These are phyloP conservation scores for Senna tora DNA, from an alignment of 306 rosid genomes.

Conservation along the genomic window DNA sequence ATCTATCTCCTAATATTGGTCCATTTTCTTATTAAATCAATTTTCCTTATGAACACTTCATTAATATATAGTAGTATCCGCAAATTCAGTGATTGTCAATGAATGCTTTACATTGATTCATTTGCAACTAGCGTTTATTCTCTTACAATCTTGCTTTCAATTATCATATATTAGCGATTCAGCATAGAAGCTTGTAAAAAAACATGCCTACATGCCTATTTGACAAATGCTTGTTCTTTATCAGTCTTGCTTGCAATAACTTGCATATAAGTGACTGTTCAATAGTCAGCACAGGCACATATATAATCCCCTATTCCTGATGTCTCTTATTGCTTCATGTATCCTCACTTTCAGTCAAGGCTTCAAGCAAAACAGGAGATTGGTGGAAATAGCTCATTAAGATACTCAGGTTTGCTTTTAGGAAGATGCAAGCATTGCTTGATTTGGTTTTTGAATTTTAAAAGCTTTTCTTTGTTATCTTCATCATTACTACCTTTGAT, in stretches of 20 bases:
- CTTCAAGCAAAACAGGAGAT: constrained; percentile 93
- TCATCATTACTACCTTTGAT: constrained; percentile 3
- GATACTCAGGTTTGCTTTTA: constrained; percentile 82
- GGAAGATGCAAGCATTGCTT: background rate
- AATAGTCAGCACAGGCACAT: background rate
- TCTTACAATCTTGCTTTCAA: constrained; percentile 15
- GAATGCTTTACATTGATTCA: background rate
- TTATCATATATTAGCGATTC: constrained; percentile 13
- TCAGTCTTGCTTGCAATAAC: constrained; percentile 13
- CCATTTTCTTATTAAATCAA: background rate
- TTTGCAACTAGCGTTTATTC: constrained; percentile 5
- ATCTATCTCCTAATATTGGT: constrained; percentile 9
- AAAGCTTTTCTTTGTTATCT: background rate
- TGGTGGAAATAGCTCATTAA: constrained; percentile 67
- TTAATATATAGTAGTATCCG: background rate
- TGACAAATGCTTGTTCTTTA: constrained; percentile 25
- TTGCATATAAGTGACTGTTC: constrained; percentile 16
- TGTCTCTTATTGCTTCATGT: constrained; percentile 26
- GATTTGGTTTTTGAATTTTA: constrained; percentile 12
- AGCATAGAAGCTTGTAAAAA: background rate
- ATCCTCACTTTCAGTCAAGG: constrained; percentile 70
- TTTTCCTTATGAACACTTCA: background rate
- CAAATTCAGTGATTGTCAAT: background rate
- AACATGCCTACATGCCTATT: background rate
- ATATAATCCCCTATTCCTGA: constrained; percentile 8